phyloP scores from a whole-genome alignment of 2,329 filamentous ascomycete species.

The Ophiocordyceps camponoti-leonardi region DNA sequence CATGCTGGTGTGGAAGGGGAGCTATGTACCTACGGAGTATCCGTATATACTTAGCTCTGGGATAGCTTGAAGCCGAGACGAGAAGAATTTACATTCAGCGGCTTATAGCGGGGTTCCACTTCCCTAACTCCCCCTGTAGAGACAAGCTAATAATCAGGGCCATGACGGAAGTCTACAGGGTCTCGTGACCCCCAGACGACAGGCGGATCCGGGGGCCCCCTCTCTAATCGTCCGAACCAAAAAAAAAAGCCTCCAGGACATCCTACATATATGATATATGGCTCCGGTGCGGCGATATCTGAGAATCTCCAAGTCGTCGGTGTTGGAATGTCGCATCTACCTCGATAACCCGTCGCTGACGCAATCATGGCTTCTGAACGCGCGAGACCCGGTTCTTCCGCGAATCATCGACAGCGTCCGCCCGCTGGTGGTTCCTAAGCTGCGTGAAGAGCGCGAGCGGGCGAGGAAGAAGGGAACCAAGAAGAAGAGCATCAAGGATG shows the following conservation, averaged over 20 bases:
- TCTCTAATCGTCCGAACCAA: no score
- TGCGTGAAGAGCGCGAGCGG: conserved; percentile 64
- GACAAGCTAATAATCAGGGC: not conserved
- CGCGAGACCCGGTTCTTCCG: conserved; percentile 58
- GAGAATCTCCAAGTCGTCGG: conserved; percentile 80
- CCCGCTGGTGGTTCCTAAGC: conserved; percentile 74
- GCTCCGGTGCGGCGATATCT: conserved; percentile 79
- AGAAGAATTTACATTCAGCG: conserved; percentile 8
- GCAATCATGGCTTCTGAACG: conserved; percentile 68
- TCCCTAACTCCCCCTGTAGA: not conserved
- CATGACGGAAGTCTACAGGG: not conserved
- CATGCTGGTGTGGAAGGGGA: not conserved
- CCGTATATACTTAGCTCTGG: not conserved
- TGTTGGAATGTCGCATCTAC: conserved; percentile 94
- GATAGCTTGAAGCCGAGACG: conserved; percentile 9
- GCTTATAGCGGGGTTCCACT: not conserved
- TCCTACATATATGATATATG: no score
- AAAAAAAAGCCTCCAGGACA: no score
- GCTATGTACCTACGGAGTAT: no score
- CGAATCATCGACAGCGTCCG: conserved; percentile 73
- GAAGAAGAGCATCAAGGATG: conserved; percentile 74
- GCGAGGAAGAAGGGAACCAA: conserved; percentile 47
- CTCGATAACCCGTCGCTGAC: conserved; percentile 76
- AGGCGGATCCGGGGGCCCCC: not conserved
- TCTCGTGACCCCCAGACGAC: not conserved